Percentiles rank a stretch among this genome's conserved stretches.
phyloP scores from a whole-genome alignment of 1,284 basidiomycete genomes.

The Boletellus sp. region DNA sequence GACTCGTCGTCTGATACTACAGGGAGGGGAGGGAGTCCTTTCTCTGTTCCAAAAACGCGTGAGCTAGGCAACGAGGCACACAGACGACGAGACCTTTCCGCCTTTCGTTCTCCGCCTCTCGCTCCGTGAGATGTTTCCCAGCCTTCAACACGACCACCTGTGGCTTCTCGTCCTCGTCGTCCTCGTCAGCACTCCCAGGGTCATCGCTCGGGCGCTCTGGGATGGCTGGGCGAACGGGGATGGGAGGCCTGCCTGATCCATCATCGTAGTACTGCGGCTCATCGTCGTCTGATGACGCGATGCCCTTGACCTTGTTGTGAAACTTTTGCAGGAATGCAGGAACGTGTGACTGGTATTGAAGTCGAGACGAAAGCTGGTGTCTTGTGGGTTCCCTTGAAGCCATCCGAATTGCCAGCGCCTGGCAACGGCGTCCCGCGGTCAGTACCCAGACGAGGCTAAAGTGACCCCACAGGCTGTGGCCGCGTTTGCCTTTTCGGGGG shows the following conservation, averaged over 20 bases:
- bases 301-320: slow-evolving; percentile 55
- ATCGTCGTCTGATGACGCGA: slow-evolving; percentile 38
- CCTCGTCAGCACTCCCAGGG: slow-evolving; percentile 72
- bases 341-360: slow-evolving; percentile 50
- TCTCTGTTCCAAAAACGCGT: slow-evolving; percentile 35
- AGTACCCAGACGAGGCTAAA: no score
- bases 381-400: slow-evolving; percentile 64
- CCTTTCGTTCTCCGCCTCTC: slow-evolving; percentile 74
- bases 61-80: slow-evolving; percentile 1
- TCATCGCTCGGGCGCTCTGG: slow-evolving; percentile 69
- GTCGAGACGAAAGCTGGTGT: slow-evolving; percentile 60
- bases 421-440: no score
- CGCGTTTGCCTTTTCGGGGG: slow-evolving; percentile 18
- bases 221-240: slow-evolving; percentile 70
- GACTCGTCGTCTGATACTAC: slow-evolving; percentile 13
- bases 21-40: slow-evolving; percentile 48
- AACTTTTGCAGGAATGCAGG: slow-evolving; percentile 61
- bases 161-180: slow-evolving; percentile 75
- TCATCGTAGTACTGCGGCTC: slow-evolving; percentile 46
- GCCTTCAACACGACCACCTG: slow-evolving; percentile 82
- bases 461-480: background rate
- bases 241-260: slow-evolving; percentile 66
- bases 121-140: slow-evolving; percentile 76
- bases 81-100: slow-evolving; percentile 57
- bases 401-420: slow-evolving; percentile 35